These are phyloP conservation scores for Smallanthus sonchifolius DNA, from an alignment of 129 eudicot species.

Conservation along the genomic window DNA sequence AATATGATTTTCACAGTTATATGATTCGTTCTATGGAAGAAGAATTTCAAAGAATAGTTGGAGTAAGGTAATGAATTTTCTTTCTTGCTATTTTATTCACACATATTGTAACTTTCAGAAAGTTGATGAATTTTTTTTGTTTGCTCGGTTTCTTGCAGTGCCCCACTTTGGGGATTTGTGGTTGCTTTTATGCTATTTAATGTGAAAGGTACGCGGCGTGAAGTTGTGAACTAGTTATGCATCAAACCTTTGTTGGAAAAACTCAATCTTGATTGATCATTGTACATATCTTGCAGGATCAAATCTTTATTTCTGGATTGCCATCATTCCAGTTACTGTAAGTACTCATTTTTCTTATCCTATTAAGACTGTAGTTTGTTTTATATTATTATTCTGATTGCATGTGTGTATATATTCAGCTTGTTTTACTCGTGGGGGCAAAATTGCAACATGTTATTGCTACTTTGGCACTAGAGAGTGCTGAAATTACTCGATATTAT, in stretches of 20 bases:
- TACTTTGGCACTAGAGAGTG: conserved; percentile 92
- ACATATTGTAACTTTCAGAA: not conserved
- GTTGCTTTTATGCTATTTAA: conserved; percentile 94
- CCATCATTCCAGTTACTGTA: conserved; percentile 83
- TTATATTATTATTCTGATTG: not conserved
- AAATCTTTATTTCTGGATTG: conserved; percentile 97
- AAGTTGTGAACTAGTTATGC: not conserved
- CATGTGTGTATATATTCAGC: conserved; percentile 39
- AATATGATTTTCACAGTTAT: conserved; percentile 99
- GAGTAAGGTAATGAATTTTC: conserved; percentile 69
- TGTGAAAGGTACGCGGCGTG: conserved; percentile 53
- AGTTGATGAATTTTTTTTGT: conserved; percentile 7
- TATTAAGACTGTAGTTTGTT: not conserved
- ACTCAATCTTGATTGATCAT: conserved; percentile 5
- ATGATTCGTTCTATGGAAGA: conserved; percentile 99
- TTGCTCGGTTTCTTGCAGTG: conserved; percentile 52
- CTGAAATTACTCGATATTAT: conserved; percentile 56
- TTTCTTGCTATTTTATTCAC: not conserved
- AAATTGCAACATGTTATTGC: conserved; percentile 93
- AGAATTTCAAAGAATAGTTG: conserved; percentile 96
- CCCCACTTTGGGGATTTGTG: conserved; percentile 95
- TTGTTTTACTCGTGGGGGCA: conserved; percentile 89
- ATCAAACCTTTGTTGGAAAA: not conserved
- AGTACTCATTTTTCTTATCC: conserved; percentile 30
- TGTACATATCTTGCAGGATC: conserved; percentile 64